These are phyloP conservation scores for Posidonia oceanica DNA, from an alignment of 116 monocot genomes.

Conservation along the genomic window DNA sequence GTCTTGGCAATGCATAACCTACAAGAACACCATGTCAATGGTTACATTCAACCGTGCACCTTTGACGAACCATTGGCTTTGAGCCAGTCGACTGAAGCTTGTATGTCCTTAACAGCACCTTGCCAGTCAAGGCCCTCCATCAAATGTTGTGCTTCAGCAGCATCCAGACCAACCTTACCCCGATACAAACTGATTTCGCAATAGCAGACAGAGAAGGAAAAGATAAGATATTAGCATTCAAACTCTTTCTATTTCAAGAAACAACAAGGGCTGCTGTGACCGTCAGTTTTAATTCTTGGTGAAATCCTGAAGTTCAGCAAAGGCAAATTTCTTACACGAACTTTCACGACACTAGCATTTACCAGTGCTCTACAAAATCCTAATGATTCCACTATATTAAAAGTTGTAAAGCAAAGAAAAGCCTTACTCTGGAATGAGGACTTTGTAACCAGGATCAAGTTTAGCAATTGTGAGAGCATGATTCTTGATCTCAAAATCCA, in stretches of 20 bases:
- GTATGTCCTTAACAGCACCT: constrained; percentile 82
- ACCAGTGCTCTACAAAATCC: background rate
- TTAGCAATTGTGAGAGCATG: constrained; percentile 57
- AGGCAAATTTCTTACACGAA: background rate
- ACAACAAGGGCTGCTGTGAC: too few relatives aligned
- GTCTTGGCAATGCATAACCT: too few relatives aligned
- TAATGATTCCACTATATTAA: background rate
- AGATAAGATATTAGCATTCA: background rate
- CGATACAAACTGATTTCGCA: constrained; percentile 38
- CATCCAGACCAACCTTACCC: constrained; percentile 86
- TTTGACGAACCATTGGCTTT: constrained; percentile 78
- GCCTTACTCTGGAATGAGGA: constrained; percentile 79
- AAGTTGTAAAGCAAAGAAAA: background rate
- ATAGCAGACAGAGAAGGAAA: background rate
- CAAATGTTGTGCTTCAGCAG: constrained; percentile 92
- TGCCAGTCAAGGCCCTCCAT: constrained; percentile 84
- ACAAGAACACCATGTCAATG: too few relatives aligned
- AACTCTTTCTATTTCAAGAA: background rate
- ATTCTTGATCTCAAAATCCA: constrained; percentile 86
- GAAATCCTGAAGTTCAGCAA: too few relatives aligned
- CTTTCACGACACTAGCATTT: background rate
- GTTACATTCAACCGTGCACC: constrained; percentile 17
- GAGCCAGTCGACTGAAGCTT: constrained; percentile 84
- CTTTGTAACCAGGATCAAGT: constrained; percentile 59
- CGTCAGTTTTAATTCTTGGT: too few relatives aligned